A percentile compares a stretch with the other conserved stretches of the same genome.
These are phyloP conservation scores for Speleostelium caveatum DNA, from an alignment of 78 protist genomes.

Conservation along the genomic window DNA sequence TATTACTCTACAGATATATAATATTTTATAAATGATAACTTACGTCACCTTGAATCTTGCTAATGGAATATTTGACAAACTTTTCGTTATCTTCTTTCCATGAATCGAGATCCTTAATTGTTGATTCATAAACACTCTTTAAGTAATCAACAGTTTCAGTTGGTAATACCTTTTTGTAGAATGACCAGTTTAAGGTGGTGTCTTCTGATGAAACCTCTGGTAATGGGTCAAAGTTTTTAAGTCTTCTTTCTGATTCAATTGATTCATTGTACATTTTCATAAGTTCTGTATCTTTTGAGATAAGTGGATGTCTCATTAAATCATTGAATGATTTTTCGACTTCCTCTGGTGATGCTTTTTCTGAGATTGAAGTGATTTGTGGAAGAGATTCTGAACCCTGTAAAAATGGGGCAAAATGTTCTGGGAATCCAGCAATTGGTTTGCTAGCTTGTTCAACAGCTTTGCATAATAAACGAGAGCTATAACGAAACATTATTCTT, in stretches of 20 bases:
- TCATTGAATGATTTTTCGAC: background rate
- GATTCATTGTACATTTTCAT: conserved; percentile 1
- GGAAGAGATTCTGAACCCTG: background rate
- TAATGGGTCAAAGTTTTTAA: background rate
- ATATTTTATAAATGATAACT: background rate
- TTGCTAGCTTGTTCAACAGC: conserved; percentile 12
- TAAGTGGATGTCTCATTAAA: conserved; percentile 21
- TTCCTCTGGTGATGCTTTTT: background rate
- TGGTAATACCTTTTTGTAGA: conserved; percentile 45
- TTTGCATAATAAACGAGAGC: conserved; percentile 22
- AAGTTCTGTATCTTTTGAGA: conserved; percentile 3
- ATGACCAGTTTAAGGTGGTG: conserved; percentile 25
- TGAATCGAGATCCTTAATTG: background rate
- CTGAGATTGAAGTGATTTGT: background rate
- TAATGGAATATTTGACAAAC: background rate
- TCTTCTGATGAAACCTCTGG: background rate
- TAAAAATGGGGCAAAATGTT: background rate
- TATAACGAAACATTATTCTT: conserved; percentile 27
- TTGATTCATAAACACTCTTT: background rate
- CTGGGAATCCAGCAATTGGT: background rate
- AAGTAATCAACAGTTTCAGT: conserved; percentile 7
- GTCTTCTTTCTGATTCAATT: background rate
- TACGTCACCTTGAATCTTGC: conserved; percentile 10
- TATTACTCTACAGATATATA: background rate
- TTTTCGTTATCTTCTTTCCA: conserved; percentile 39